These are phyloP conservation scores for Thamnidium elegans DNA, from an alignment of 192 early-diverging fungal genomes.

Conservation along the genomic window DNA sequence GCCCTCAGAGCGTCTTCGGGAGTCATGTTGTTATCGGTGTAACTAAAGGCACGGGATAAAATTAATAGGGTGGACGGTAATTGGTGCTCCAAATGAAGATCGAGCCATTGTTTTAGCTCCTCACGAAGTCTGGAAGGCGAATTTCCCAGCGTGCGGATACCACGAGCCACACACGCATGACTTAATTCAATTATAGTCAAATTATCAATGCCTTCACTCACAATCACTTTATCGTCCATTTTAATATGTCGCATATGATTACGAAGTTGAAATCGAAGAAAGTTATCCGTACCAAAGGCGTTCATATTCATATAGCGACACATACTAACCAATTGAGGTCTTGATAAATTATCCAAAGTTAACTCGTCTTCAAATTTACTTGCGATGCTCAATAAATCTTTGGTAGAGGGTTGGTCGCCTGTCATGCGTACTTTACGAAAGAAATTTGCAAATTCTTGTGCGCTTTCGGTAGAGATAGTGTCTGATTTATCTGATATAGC, in stretches of 20 bases:
- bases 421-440: constrained; percentile 78
- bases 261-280: constrained; percentile 84
- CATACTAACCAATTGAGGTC: constrained; percentile 91
- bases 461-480: constrained; percentile 47
- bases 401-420: constrained; percentile 74
- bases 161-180: constrained; percentile 78
- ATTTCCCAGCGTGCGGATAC: constrained; percentile 80
- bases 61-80: constrained; percentile 86
- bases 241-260: constrained; percentile 77
- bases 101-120: constrained; percentile 88
- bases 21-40: constrained; percentile 42
- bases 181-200: constrained; percentile 84
- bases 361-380: constrained; percentile 88
- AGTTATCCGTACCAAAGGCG: constrained; percentile 91
- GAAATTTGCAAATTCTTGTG: constrained; percentile 71
- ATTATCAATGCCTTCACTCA: constrained; percentile 76
- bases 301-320: constrained; percentile 90
- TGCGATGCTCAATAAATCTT: constrained; percentile 76
- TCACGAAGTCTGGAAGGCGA: constrained; percentile 81
- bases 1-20: constrained; percentile 81
- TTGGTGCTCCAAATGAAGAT: constrained; percentile 84
- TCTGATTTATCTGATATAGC: constrained; percentile 32
- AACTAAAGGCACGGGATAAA: constrained; percentile 81
- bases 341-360: constrained; percentile 85
- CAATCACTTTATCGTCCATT: constrained; percentile 82